Percentiles rank a stretch among this genome's conserved stretches.
phyloP scores from a whole-genome alignment of 1,284 basidiomycete species.

The Psilocybe mexicana region DNA sequence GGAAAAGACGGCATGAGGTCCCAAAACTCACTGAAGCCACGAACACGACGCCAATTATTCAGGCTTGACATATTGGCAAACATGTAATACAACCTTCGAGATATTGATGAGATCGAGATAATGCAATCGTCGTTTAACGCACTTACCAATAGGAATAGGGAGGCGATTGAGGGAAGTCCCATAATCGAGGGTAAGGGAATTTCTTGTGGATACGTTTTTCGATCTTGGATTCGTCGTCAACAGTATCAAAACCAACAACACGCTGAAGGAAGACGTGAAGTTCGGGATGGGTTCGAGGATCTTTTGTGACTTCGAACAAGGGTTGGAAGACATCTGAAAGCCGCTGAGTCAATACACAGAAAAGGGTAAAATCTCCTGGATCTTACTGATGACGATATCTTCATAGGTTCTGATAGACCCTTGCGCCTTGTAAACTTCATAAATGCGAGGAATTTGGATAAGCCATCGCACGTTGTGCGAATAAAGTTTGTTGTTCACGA shows the following conservation, averaged over 20 bases:
- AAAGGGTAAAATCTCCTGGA: background rate
- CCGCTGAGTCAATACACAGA: background rate
- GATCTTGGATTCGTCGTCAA: conserved; percentile 96
- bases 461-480: conserved; percentile 99
- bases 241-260: conserved; percentile 95
- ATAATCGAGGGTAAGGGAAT: conserved; percentile 91
- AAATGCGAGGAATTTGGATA: conserved; percentile 94
- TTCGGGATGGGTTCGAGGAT: conserved; percentile 90
- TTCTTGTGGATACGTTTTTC: conserved; percentile 93
- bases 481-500: conserved; percentile 90
- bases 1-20: background rate
- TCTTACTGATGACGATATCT: conserved; percentile 85
- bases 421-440: conserved; percentile 94
- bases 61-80: conserved; percentile 95
- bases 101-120: background rate
- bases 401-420: conserved; percentile 88
- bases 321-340: conserved; percentile 86
- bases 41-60: conserved; percentile 86
- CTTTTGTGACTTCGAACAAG: conserved; percentile 94
- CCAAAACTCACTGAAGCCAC: conserved; percentile 84
- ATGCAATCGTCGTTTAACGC: background rate
- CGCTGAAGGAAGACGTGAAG: conserved; percentile 95
- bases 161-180: conserved; percentile 89
- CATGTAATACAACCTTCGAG: conserved; percentile 91
- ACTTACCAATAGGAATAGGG: conserved; percentile 92